phyloP scores from a whole-genome alignment of 2,329 filamentous ascomycete genomes.

The Alternaria ventricosa region DNA sequence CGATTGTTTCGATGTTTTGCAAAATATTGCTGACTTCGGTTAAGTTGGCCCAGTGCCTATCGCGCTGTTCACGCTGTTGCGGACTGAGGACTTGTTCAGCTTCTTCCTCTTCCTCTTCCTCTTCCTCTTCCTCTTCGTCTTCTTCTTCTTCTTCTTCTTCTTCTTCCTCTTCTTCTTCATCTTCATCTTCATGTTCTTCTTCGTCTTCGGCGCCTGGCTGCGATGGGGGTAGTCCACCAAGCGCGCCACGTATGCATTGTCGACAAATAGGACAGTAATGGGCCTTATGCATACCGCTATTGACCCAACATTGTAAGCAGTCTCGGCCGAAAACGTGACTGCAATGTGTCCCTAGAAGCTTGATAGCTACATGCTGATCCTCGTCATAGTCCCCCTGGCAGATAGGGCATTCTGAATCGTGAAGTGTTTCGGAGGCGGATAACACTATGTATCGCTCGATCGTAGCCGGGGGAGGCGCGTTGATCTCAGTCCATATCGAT shows the following conservation, averaged over 20 bases:
- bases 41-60: background rate
- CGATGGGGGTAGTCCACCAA: background rate
- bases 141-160: background rate
- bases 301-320: slow-evolving; percentile 8
- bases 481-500: background rate
- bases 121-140: background rate
- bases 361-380: background rate
- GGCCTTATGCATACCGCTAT: background rate
- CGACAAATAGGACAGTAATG: background rate
- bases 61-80: background rate
- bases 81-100: background rate
- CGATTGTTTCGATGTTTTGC: background rate
- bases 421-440: background rate
- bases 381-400: background rate
- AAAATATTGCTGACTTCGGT: background rate
- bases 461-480: background rate
- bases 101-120: background rate
- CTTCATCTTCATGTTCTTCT: background rate
- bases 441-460: background rate
- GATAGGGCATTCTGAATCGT: slow-evolving; percentile 3
- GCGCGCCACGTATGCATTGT: background rate
- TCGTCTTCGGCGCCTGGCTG: background rate
- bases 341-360: background rate
- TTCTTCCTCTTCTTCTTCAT: background rate
- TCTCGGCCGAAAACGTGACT: slow-evolving; percentile 1